These are phyloP conservation scores for Hanseniaspora thailandica DNA, from an alignment of 805 yeast species.

Conservation along the genomic window DNA sequence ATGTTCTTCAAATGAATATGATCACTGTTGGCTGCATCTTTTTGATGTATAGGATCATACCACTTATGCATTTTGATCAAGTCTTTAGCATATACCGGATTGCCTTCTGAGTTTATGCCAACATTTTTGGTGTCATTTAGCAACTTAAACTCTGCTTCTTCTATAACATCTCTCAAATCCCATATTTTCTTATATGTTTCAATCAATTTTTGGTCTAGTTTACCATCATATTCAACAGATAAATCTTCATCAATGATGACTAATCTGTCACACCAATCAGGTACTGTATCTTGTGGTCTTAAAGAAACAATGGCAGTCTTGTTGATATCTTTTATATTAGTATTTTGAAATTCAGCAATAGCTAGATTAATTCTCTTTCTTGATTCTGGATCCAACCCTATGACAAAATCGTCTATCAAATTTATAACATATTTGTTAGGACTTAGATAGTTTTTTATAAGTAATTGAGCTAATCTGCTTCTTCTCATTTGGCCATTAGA, in stretches of 20 bases:
- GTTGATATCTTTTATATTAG: background rate
- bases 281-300: slow-evolving; percentile 62
- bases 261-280: slow-evolving; percentile 67
- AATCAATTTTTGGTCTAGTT: slow-evolving; percentile 18
- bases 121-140: slow-evolving; percentile 3
- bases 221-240: slow-evolving; percentile 46
- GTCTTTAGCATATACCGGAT: slow-evolving; percentile 18
- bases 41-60: slow-evolving; percentile 14
- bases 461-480: slow-evolving; percentile 69
- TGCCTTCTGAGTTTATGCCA: background rate
- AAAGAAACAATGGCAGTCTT: slow-evolving; percentile 43
- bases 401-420: slow-evolving; percentile 79
- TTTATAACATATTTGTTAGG: slow-evolving; percentile 24
- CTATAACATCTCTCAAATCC: slow-evolving; percentile 22
- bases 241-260: slow-evolving; percentile 43
- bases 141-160: slow-evolving; percentile 19
- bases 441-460: slow-evolving; percentile 50
- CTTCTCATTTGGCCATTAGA: slow-evolving; percentile 92
- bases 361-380: slow-evolving; percentile 42
- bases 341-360: slow-evolving; percentile 19
- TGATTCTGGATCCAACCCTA: slow-evolving; percentile 79
- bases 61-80: slow-evolving; percentile 22
- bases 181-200: slow-evolving; percentile 8
- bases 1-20: slow-evolving; percentile 48
- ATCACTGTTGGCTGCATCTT: background rate